phyloP scores from a whole-genome alignment of 768 basidiomycete genomes.

The Botryobasidium botryosum region DNA sequence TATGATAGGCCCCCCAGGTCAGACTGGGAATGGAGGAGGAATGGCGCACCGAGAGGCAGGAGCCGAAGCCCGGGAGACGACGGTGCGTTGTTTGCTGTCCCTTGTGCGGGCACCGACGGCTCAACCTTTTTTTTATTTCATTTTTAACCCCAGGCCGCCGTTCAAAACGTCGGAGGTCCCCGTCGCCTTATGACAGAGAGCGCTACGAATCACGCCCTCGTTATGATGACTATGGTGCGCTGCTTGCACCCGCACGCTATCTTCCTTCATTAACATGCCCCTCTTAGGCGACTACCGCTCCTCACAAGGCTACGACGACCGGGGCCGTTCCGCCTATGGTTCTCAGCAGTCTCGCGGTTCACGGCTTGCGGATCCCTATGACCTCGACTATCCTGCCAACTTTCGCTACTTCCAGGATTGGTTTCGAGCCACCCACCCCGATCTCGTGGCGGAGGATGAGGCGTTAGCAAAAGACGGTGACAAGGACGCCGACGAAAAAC shows the following conservation, averaged over 20 bases:
- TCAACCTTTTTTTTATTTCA: too few species aligned
- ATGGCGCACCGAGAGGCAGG: too few species aligned
- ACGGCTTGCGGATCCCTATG: conserved; percentile 42
- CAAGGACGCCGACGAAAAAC: conserved; percentile 38
- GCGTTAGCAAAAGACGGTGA: conserved; percentile 60
- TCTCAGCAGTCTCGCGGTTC: background rate
- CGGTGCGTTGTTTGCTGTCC: too few species aligned
- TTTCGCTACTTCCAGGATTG: conserved; percentile 78
- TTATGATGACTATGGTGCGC: conserved; percentile 64
- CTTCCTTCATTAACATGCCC: background rate
- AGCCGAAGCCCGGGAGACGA: too few species aligned
- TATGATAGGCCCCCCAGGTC: too few species aligned
- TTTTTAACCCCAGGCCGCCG: too few species aligned
- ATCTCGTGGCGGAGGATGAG: conserved; percentile 68
- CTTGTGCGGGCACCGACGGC: too few species aligned
- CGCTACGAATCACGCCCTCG: conserved; percentile 70
- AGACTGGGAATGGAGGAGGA: too few species aligned
- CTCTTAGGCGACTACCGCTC: background rate
- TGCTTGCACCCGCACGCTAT: background rate
- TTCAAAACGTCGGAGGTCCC: conserved; percentile 70
- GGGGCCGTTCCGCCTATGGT: background rate
- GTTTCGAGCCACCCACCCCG: conserved; percentile 63
- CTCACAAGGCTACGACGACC: background rate
- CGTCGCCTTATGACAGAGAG: conserved; percentile 68
- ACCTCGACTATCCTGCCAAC: conserved; percentile 63